Evolutionary conservation across 2,329 filamentous ascomycete genomes (phyloP).

Genomic region (Xylaria sp.): DNA sequence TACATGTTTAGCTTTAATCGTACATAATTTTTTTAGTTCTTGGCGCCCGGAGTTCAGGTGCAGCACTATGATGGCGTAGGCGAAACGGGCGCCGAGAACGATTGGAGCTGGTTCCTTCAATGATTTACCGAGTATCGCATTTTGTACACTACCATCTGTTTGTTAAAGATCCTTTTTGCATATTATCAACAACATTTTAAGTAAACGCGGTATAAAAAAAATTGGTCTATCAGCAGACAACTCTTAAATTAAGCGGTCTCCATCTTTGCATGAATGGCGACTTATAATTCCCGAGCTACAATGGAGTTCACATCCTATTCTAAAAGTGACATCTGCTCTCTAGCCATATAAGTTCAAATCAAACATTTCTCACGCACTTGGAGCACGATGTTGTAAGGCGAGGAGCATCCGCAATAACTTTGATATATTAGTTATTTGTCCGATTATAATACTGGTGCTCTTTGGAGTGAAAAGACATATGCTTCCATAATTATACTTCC

Average conservation of each 20-base stretch:
- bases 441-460: too few relatives aligned
- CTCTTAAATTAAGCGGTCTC: too few relatives aligned
- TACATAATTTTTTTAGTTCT: slow-evolving; percentile 9
- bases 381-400: background rate
- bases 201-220: too few relatives aligned
- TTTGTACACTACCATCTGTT: slow-evolving; percentile 6
- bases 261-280: background rate
- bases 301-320: background rate
- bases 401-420: background rate
- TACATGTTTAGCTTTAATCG: slow-evolving; percentile 19
- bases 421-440: too few relatives aligned
- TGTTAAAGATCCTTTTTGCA: background rate
- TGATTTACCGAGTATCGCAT: background rate
- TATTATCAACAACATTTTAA: too few relatives aligned
- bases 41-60: background rate
- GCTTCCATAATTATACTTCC: too few relatives aligned
- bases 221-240: too few relatives aligned
- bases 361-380: background rate
- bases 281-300: too few relatives aligned
- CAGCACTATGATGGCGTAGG: background rate
- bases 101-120: background rate
- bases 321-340: background rate
- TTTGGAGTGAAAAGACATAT: too few relatives aligned
- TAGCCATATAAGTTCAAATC: background rate
- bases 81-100: background rate